These are phyloP conservation scores for Candida cerambycidarum DNA, from an alignment of 805 yeast species.

Conservation along the genomic window DNA sequence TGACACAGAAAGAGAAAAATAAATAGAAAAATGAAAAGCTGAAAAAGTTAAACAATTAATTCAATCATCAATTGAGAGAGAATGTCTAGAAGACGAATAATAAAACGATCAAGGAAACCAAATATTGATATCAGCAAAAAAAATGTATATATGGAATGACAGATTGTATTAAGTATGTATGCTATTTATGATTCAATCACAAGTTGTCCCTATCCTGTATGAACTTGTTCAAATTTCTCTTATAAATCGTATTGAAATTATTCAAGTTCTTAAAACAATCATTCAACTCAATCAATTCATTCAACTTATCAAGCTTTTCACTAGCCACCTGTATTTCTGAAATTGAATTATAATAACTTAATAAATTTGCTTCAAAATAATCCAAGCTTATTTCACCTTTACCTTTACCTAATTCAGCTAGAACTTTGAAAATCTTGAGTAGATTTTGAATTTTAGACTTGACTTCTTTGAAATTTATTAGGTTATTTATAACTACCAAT, in stretches of 20 bases:
- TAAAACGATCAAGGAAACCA: too few species aligned
- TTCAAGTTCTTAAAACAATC: slow-evolving; percentile 56
- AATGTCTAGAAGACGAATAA: too few species aligned
- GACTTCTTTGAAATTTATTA: slow-evolving; percentile 45
- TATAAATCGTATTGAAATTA: slow-evolving; percentile 50
- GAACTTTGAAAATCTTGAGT: slow-evolving; percentile 46
- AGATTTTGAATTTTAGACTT: slow-evolving; percentile 49
- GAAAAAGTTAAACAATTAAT: too few species aligned
- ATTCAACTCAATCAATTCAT: slow-evolving; percentile 46
- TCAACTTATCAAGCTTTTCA: slow-evolving; percentile 44
- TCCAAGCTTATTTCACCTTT: slow-evolving; percentile 8
- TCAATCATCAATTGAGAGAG: too few species aligned
- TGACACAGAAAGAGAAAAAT: too few species aligned
- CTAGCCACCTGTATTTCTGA: slow-evolving; percentile 20
- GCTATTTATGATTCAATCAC: too few species aligned
- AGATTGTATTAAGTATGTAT: too few species aligned
- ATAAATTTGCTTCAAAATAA: slow-evolving; percentile 10
- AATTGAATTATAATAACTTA: slow-evolving; percentile 8
- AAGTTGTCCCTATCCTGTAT: slow-evolving; percentile 7
- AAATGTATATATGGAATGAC: too few species aligned
- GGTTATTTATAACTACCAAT: slow-evolving; percentile 22
- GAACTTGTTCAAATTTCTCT: slow-evolving; percentile 40
- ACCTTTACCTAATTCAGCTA: slow-evolving; percentile 9
- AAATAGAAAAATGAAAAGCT: too few species aligned
- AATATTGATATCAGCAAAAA: too few species aligned